Base-by-base conservation (phyloP, 192 early-diverging fungal genomes). In the Fimicolochytrium jonesii region DNA sequence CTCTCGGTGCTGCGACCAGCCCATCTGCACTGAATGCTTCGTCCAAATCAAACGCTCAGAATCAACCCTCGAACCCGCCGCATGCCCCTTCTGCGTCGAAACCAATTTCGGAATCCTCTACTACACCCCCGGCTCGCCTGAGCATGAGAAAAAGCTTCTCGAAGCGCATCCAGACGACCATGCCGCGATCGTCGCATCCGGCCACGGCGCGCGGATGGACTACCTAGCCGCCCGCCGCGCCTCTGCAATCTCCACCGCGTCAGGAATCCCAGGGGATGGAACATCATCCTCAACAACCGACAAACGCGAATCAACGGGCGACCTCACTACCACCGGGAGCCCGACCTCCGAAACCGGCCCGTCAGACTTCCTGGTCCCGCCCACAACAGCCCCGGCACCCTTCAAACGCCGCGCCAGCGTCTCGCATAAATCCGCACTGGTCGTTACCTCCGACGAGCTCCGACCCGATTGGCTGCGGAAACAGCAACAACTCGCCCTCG, bases 11-110 rank as follows among this genome's bases (percentile, higher is more conserved):
- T 97, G 94, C 76, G 89, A 90, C 68, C 88, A 95, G 64, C 93
- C 94, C 6, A 91, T 97, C 56, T 97, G 94, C 77, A 93, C 93
- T 10, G 94, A 97, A 62, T 97, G 94, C 68, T 97, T 97, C 81
- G 87, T 95, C 41, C 93, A 97, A 79, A 91, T 97, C 52, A 90
- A 92, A 67, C 86, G 94, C 30, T 85, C 90, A 42, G 82, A 81
- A 41, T 46, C 68, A 30, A 84, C 58, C 9, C 60, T 83, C 41
- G 91, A 90, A 31, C 80, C 90, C 0, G 86, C 90, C 10, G 68
- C 75, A 31, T 96, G 94, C 59, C 94, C 94, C 0, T 96, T 88
- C 69, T 96, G 94, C 71, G 88, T 90, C 9, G 79, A 88, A 59
- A 76, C 90, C 46, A 82, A 94, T 54, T 90, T 93, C 73, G 94